These are phyloP conservation scores for Exsudoporus frostii DNA, from an alignment of 768 basidiomycete genomes.

Conservation along the genomic window DNA sequence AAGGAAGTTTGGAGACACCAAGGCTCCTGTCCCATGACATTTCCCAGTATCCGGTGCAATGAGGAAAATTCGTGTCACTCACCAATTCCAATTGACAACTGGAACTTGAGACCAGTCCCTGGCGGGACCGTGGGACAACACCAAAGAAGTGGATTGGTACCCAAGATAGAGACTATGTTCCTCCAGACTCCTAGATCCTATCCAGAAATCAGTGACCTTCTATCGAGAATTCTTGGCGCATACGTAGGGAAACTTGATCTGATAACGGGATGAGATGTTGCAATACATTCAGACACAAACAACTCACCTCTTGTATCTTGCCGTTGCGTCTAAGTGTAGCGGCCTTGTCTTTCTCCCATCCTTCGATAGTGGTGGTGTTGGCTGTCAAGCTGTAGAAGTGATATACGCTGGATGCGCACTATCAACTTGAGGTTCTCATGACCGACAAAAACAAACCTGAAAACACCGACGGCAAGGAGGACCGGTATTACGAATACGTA, in stretches of 20 bases:
- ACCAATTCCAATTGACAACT: conserved; percentile 69
- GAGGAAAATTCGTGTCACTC: conserved; percentile 56
- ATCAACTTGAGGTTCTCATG: conserved; percentile 13
- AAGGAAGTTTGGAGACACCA: neutral
- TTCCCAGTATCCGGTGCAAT: conserved; percentile 10
- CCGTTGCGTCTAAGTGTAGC: conserved; percentile 82
- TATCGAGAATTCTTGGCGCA: conserved; percentile 21
- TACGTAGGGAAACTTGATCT: conserved; percentile 95
- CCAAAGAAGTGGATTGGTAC: conserved; percentile 74
- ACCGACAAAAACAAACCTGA: conserved; percentile 55
- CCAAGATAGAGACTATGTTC: conserved; percentile 79
- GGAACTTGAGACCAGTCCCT: conserved; percentile 77
- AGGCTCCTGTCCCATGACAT: conserved; percentile 2
- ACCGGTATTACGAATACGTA: conserved; percentile 85
- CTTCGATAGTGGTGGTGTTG: conserved; percentile 95
- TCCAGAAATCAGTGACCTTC: conserved; percentile 8
- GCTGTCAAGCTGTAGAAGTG: conserved; percentile 74
- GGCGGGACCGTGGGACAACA: conserved; percentile 68
- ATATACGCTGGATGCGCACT: conserved; percentile 59
- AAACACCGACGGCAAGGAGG: conserved; percentile 79
- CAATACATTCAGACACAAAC: neutral
- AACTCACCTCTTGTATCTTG: conserved; percentile 71
- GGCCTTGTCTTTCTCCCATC: conserved; percentile 96
- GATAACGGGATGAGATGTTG: conserved; percentile 1
- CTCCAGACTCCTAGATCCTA: conserved; percentile 75